Conservation (phyloP, 2,329 filamentous ascomycete genomes). For the Aspergillaceae sp. region DNA sequence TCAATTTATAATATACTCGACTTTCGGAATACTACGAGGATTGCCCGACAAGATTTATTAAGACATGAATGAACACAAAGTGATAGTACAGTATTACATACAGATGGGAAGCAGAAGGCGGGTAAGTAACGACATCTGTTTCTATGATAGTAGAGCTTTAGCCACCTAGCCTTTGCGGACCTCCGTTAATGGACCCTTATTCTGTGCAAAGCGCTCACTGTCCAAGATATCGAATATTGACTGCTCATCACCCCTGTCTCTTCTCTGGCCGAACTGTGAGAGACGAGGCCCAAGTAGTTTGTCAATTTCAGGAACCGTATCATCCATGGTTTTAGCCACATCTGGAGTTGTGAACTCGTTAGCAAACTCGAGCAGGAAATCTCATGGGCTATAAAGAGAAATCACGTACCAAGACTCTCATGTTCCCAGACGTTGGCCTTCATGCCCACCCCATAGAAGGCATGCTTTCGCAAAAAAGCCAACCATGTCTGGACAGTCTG, state of each 20-base stretch:
- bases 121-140: no score
- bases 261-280: constrained; percentile 33
- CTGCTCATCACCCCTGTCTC: constrained; percentile 19
- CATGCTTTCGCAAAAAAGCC: constrained; percentile 82
- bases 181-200: constrained; percentile 26
- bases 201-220: constrained; percentile 29
- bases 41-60: no score
- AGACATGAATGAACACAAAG: no score
- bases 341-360: constrained; percentile 22
- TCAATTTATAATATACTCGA: no score
- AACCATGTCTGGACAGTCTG: constrained; percentile 88
- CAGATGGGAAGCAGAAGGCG: no score
- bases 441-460: constrained; percentile 95
- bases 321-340: constrained; percentile 34
- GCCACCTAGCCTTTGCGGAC: constrained; percentile 17
- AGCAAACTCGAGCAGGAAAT: constrained; percentile 3
- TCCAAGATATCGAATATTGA: constrained; percentile 29
- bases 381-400: background rate
- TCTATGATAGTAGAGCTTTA: no score
- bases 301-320: constrained; percentile 28
- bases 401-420: constrained; percentile 56
- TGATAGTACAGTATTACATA: no score
- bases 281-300: constrained; percentile 33
- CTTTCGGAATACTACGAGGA: no score
- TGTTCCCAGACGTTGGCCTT: constrained; percentile 97